Percentiles rank a stretch among this genome's conserved stretches.
Conservation (phyloP, 805 yeast species). For the Schizosaccharomyces japonicus region DNA sequence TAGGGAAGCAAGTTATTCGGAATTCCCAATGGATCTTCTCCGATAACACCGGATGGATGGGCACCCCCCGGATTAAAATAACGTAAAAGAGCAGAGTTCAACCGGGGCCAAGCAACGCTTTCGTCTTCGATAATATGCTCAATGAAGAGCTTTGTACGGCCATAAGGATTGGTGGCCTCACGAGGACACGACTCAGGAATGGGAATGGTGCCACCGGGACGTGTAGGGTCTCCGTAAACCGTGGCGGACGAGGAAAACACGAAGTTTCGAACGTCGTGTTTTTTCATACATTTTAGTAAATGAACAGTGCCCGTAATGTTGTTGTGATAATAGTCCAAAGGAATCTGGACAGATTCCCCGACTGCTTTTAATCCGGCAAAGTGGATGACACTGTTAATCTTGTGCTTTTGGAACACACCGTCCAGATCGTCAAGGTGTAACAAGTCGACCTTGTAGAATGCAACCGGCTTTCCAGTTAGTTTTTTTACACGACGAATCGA, state of each 20-base stretch:
- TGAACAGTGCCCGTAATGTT: constrained; percentile 45
- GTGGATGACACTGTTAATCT: constrained; percentile 40
- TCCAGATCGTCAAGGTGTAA: constrained; percentile 25
- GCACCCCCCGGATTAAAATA: constrained; percentile 76
- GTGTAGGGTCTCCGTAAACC: constrained; percentile 60
- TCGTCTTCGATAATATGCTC: constrained; percentile 39
- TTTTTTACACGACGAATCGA: constrained; percentile 39
- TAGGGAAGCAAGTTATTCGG: constrained; percentile 58
- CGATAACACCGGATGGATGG: constrained; percentile 56
- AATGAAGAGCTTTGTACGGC: constrained; percentile 42
- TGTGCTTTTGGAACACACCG: constrained; percentile 25
- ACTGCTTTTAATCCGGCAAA: constrained; percentile 72
- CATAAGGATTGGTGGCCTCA: constrained; percentile 58
- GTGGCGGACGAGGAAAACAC: constrained; percentile 66
- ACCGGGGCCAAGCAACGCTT: constrained; percentile 20
- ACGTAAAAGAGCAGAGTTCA: constrained; percentile 34
- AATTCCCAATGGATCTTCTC: constrained; percentile 58
- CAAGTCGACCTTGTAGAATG: constrained; percentile 36
- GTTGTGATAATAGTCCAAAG: constrained; percentile 42
- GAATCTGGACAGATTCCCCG: constrained; percentile 48
- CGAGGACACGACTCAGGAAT: constrained; percentile 58
- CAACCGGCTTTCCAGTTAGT: constrained; percentile 21
- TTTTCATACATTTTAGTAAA: constrained; percentile 30
- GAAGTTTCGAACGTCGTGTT: constrained; percentile 25
- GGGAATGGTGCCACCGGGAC: constrained; percentile 49